A percentile compares a stretch with the other conserved stretches of the same genome.
These are phyloP conservation scores for Paecilomyces formosus DNA, from an alignment of 2,329 filamentous ascomycete species.

Conservation along the genomic window DNA sequence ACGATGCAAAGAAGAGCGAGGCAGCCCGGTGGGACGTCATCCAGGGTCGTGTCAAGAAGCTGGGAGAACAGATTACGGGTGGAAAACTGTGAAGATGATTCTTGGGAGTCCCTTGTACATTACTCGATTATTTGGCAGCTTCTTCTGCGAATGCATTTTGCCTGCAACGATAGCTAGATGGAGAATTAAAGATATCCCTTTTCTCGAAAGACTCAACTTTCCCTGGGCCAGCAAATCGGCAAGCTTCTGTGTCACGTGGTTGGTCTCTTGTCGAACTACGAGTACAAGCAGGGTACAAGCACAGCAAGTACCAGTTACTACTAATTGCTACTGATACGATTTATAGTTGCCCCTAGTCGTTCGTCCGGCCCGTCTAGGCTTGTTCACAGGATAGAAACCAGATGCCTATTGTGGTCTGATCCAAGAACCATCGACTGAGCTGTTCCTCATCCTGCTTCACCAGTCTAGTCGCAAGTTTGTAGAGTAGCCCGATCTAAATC, in stretches of 20 bases:
- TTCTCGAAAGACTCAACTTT: background rate
- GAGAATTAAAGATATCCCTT: background rate
- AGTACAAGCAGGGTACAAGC: too few species aligned
- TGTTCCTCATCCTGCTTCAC: too few species aligned
- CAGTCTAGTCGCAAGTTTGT: too few species aligned
- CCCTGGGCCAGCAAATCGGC: background rate
- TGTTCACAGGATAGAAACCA: too few species aligned
- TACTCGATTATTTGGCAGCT: conserved; percentile 5
- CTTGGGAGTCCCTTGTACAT: conserved; percentile 11
- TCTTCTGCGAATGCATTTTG: background rate
- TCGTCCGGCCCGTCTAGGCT: too few species aligned
- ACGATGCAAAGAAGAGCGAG: conserved; percentile 23
- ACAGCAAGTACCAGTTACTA: background rate
- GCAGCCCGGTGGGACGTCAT: conserved; percentile 35
- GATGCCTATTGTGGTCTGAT: too few species aligned
- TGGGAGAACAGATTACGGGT: conserved; percentile 61
- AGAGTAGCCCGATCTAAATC: too few species aligned
- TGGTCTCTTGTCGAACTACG: background rate
- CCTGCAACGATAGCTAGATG: background rate
- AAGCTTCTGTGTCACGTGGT: background rate
- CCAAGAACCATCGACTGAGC: too few species aligned
- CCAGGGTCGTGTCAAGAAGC: conserved; percentile 53
- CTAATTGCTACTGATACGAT: too few species aligned
- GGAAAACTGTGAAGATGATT: conserved; percentile 47
- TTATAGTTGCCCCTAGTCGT: too few species aligned